Evolutionary conservation across 1,284 basidiomycete species (phyloP), one percentile per base, ranked within the genome.

Genomic region (Fomes fomentarius): DNA sequence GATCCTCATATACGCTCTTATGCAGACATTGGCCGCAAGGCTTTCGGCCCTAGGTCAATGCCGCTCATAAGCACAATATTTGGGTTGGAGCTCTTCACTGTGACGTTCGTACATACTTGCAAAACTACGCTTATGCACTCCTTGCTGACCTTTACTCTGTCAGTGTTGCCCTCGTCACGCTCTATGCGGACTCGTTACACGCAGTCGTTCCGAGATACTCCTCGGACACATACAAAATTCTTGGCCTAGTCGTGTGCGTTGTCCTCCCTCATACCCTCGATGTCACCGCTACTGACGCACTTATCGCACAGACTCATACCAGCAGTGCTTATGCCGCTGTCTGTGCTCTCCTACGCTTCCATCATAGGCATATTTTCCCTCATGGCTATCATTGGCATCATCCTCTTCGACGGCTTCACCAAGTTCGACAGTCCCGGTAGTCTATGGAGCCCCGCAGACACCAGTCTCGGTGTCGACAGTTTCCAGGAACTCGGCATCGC

Each of bases 21-120:
- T 69, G 85, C 93, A 6, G 94, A 97, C 67, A 92, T 96, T 56
- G 92, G 92, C 24, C 82, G 84, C 52, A 92, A 90, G 66, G 93
- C 93, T 1, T 96, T 96, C 69, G 94, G 94, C 3, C 79, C 81
- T 3, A 78, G 77, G 45, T 88, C 88, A 0, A 85, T 83, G 35
- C 72, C 82, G 2, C 67, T 89, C 49, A 91, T 93, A 47, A 90
- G 85, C 51, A 61, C 78, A 2, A 73, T 96, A 52, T 96, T 96
- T 70, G 94, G 91, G 65, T 71, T 94, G 14, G 93, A 96, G 70
- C 71, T 94, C 2, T 95, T 94, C 69, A 84, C 90, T 26, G 80
- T 93, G 52, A 82, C 85, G 90, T 90, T 54, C 19, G 76, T 58
- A 26, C 45, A 14, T 6, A 15, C 47, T 17, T 41, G 11, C 21